These are phyloP conservation scores for Pterula multifida DNA, from an alignment of 1,284 basidiomycete genomes.

Conservation along the genomic window DNA sequence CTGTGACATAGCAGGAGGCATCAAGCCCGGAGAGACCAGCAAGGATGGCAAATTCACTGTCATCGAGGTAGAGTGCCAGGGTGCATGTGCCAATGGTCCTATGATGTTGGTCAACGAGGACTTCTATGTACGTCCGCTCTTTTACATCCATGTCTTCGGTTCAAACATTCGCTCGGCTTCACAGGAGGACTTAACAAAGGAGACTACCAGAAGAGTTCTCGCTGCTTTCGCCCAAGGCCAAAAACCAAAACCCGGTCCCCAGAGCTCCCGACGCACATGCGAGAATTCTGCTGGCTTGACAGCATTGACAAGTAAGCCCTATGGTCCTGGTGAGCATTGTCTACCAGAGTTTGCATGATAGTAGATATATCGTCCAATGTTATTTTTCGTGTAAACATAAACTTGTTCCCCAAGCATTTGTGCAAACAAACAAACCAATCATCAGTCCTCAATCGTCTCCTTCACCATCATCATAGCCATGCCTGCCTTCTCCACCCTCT, in stretches of 20 bases:
- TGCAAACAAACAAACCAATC: not conserved
- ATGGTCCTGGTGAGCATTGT: constrained; percentile 89
- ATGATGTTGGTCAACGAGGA: constrained; percentile 97
- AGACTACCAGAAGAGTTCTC: constrained; percentile 80
- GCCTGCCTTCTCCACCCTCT: constrained; percentile 58
- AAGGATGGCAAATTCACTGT: constrained; percentile 95
- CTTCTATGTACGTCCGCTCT: constrained; percentile 65
- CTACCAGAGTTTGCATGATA: constrained; percentile 58
- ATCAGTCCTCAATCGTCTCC: constrained; percentile 48
- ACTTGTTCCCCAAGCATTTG: not conserved
- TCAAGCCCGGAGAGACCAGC: constrained; percentile 86
- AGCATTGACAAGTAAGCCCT: constrained; percentile 78
- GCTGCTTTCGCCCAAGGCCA: constrained; percentile 79
- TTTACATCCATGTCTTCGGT: constrained; percentile 4
- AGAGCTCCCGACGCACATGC: constrained; percentile 74
- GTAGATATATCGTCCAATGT: not conserved
- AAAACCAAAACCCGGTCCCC: constrained; percentile 87
- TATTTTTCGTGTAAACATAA: not conserved
- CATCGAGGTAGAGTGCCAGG: constrained; percentile 96
- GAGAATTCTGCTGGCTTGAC: constrained; percentile 90
- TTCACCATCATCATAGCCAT: constrained; percentile 62
- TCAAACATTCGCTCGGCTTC: constrained; percentile 3
- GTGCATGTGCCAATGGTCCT: constrained; percentile 97
- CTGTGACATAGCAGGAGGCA: constrained; percentile 72
- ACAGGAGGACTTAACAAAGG: constrained; percentile 94